Base-by-base conservation (phyloP, 768 basidiomycete genomes). In the Lyophyllum atratum region DNA sequence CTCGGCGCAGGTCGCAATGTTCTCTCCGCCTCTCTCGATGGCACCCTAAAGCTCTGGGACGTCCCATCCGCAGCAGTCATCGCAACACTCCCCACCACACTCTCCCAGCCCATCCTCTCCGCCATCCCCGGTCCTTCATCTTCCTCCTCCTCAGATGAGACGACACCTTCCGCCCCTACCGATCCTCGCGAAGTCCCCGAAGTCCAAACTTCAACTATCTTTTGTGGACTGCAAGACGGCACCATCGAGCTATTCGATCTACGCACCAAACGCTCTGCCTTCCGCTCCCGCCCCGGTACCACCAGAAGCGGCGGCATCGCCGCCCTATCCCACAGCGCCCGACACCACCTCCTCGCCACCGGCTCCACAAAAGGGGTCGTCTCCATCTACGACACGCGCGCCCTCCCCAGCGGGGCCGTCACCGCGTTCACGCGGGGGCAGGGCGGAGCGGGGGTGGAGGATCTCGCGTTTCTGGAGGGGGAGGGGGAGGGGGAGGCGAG, bases 1-100 rank as follows among this genome's bases (percentile, higher is more conserved):
- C 73, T 93, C 39, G 80, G 81, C 0, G 75, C 82, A 2, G 92
- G 92, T 0, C 80, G 84, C 22, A 85, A 86, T 62, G 69, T 93
- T 48, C 64, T 93, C 6, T 89, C 88, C 10, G 73, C 80, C 5
- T 82, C 86, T 0, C 83, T 85, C 54, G 91, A 93, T 66, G 82
- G 84, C 2, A 87, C 86, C 0, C 65, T 92, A 22, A 79, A 84
- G 47, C 72, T 91, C 3, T 92, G 92, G 91, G 86, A 91, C 59
- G 83, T 92, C 8, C 78, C 84, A 2, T 74, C 76, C 8, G 82
- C 81, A 2, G 68, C 75, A 21, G 75, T 79, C 56, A 76, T 85
- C 9, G 66, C 76, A 10, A 72, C 80, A 12, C 58, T 89, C 49
- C 70, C 72, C 4, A 69, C 79, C 0, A 69, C 71, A 19, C 69